A percentile compares a stretch with the other conserved stretches of the same genome.
phyloP scores from a whole-genome alignment of 768 basidiomycete species.

The Amyloporia xantha region DNA sequence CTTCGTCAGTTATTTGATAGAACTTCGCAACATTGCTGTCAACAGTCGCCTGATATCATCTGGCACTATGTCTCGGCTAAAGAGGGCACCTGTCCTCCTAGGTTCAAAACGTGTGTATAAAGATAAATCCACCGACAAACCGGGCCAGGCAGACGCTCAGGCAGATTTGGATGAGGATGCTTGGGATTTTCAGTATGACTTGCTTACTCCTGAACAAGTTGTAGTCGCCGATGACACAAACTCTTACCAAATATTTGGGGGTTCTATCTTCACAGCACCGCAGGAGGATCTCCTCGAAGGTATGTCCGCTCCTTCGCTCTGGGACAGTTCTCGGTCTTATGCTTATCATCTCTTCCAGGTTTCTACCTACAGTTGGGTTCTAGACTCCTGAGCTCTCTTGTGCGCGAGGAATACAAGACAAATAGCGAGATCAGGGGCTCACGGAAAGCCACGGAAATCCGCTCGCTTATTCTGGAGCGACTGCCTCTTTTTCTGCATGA shows the following conservation, averaged over 20 bases:
- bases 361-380: constrained; percentile 80
- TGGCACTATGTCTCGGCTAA: constrained; percentile 58
- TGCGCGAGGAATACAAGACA: constrained; percentile 72
- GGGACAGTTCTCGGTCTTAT: too few species aligned
- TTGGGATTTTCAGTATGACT: constrained; percentile 66
- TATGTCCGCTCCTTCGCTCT: constrained; percentile 22
- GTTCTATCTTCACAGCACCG: constrained; percentile 68
- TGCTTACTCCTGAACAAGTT: constrained; percentile 62
- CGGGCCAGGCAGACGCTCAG: constrained; percentile 28
- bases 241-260: constrained; percentile 71
- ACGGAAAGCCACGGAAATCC: constrained; percentile 44
- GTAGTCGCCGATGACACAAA: constrained; percentile 80
- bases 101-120: constrained; percentile 55
- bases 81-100: constrained; percentile 61
- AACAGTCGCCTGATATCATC: constrained; percentile 50
- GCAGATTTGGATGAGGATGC: constrained; percentile 62
- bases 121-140: constrained; percentile 19
- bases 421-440: constrained; percentile 43
- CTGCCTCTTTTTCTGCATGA: constrained; percentile 91
- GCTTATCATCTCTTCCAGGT: too few species aligned
- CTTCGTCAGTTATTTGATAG: constrained; percentile 61
- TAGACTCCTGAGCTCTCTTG: constrained; percentile 58
- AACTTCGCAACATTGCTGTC: constrained; percentile 82
- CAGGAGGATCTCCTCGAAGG: constrained; percentile 91
- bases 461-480: constrained; percentile 68